phyloP scores from a whole-genome alignment of 2,329 filamentous ascomycete genomes.

The Colletotrichum neosansevieriae region DNA sequence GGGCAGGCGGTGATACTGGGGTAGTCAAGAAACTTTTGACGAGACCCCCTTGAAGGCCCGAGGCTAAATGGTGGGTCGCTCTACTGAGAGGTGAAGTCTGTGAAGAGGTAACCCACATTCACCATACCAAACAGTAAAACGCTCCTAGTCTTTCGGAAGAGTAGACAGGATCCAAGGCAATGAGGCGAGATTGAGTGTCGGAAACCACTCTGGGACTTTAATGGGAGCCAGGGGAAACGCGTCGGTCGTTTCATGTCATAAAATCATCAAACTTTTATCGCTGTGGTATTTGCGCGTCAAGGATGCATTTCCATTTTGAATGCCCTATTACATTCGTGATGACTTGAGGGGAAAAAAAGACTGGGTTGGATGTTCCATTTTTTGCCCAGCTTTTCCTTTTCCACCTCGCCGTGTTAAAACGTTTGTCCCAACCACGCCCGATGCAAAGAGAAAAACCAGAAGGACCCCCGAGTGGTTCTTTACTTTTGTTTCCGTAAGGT shows the following conservation, averaged over 20 bases:
- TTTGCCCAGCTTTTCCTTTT: constrained; percentile 1
- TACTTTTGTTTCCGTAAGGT: constrained; percentile 45
- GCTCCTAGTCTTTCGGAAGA: too few species aligned
- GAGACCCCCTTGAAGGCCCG: background rate
- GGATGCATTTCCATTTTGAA: constrained; percentile 50
- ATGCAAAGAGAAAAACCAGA: constrained; percentile 55
- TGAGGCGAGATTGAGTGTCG: too few species aligned
- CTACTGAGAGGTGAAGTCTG: background rate
- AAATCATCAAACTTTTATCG: constrained; percentile 21
- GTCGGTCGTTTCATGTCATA: background rate
- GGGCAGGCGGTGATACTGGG: background rate
- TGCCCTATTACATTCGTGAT: constrained; percentile 54
- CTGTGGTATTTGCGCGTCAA: constrained; percentile 43
- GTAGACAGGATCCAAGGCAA: too few species aligned
- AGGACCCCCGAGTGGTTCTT: constrained; percentile 46
- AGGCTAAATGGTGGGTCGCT: background rate
- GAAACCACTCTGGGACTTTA: background rate
- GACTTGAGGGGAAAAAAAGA: constrained; percentile 21
- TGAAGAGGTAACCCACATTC: too few species aligned
- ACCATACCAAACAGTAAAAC: too few species aligned
- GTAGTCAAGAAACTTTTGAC: background rate
- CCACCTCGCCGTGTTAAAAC: constrained; percentile 42
- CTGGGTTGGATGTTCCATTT: constrained; percentile 13
- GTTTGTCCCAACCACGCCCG: constrained; percentile 51
- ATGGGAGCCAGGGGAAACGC: background rate